Conservation (phyloP, 1,284 basidiomycete species). For the Cryptococcus wingfieldii region DNA sequence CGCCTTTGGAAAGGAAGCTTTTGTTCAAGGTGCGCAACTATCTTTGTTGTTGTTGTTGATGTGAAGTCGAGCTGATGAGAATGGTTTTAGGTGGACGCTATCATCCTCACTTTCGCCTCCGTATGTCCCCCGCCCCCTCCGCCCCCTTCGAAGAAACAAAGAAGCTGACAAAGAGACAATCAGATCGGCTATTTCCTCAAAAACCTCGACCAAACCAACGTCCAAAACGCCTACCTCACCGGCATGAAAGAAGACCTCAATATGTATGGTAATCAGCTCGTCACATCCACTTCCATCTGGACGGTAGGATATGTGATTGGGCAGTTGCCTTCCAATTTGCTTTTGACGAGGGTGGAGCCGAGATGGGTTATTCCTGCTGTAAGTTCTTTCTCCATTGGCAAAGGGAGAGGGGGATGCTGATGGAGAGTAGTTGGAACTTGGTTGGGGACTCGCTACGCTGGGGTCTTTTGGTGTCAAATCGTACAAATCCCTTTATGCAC, state of each 20-base stretch:
- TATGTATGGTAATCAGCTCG: constrained; percentile 35
- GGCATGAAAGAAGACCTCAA: constrained; percentile 67
- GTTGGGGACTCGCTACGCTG: constrained; percentile 39
- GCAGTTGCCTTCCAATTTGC: constrained; percentile 39
- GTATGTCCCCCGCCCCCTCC: constrained; percentile 10
- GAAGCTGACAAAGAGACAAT: not conserved
- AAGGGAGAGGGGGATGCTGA: not conserved
- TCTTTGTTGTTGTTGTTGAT: too few relatives aligned
- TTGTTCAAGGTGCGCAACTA: not conserved
- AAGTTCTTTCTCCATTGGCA: constrained; percentile 3
- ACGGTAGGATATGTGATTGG: constrained; percentile 41
- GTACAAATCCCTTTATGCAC: constrained; percentile 25
- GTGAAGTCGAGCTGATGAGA: not conserved
- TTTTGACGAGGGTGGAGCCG: constrained; percentile 39
- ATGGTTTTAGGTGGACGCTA: constrained; percentile 41
- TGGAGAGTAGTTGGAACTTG: constrained; percentile 29
- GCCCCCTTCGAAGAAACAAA: not conserved
- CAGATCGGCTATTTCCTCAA: constrained; percentile 40
- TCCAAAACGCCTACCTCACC: constrained; percentile 29
- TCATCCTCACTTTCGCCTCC: not conserved
- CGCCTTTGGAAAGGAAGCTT: constrained; percentile 25
- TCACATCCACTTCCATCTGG: constrained; percentile 32
- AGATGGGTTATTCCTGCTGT: constrained; percentile 30
- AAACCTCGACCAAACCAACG: constrained; percentile 37
- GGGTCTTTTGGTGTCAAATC: constrained; percentile 28